Evolutionary conservation across 352 stramenopile species (phyloP).

Genomic region (Peronospora destructor): DNA sequence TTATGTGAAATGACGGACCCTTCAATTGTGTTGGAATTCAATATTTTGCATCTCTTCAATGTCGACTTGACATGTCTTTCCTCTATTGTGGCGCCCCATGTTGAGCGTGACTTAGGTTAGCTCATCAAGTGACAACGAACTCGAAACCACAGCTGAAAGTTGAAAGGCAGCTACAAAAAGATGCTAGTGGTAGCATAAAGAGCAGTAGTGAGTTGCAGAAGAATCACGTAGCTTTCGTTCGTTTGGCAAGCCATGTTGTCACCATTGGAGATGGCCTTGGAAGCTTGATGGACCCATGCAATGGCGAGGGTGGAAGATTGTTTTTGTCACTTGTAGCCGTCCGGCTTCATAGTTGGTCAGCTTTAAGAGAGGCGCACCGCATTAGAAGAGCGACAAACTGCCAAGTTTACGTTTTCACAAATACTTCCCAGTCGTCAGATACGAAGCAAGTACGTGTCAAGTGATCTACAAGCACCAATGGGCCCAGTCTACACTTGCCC

Average conservation of each 20-base stretch:
- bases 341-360: too few relatives aligned
- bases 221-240: not conserved
- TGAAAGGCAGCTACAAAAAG: too few relatives aligned
- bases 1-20: conserved; percentile 11
- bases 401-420: conserved; percentile 19
- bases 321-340: not conserved
- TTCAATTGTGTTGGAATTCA: conserved; percentile 18
- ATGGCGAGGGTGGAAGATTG: not conserved
- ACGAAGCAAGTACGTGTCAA: conserved; percentile 60
- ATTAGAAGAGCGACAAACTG: too few relatives aligned
- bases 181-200: too few relatives aligned
- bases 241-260: not conserved
- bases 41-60: conserved; percentile 19
- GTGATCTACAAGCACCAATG: conserved; percentile 52
- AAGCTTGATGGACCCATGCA: too few relatives aligned
- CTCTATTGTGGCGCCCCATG: not conserved
- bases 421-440: conserved; percentile 31
- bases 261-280: too few relatives aligned
- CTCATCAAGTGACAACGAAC: conserved; percentile 9
- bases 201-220: too few relatives aligned
- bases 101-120: conserved; percentile 1
- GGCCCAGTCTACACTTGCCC: conserved; percentile 37
- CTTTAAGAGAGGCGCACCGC: too few relatives aligned
- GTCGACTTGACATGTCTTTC: not conserved
- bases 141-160: too few relatives aligned